Evolutionary conservation across 768 basidiomycete genomes (phyloP), one percentile per base, ranked within the genome.

Genomic region (Cyclocybe aegerita): DNA sequence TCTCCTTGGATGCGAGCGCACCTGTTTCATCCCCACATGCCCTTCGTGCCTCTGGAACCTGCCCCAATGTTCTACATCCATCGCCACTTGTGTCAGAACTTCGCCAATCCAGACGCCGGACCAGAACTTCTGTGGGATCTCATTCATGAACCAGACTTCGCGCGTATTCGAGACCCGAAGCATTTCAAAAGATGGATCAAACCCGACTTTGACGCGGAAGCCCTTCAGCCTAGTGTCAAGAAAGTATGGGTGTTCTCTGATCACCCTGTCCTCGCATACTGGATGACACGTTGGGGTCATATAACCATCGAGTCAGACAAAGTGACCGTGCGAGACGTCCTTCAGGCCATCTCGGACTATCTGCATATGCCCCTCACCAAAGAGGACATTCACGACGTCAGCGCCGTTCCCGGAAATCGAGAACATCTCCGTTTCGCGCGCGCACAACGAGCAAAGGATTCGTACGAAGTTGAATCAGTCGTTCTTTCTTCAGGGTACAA

Each of bases 211-310:
- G 54, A 58, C 2, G 65, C 61, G 7, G 57, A 62, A 41, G 75
- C 72, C 9, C 60, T 71, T 12, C 51, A 63, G 15, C 70, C 72
- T 11, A 48, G 39, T 10, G 61, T 65, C 15, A 53, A 60, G 9
- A 68, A 64, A 32, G 59, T 74, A 29, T 71, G 66, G 62, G 68
- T 78, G n/a, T 54, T 61, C 15, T 68, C 73, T 12, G 73, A 74
- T 34, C 66, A 70, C 59, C 61, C 64, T 10, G 37, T 67, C 31
- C 67, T 77, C n/a, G 60, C 63, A 10, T 65, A 58, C 39, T 76
- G 73, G 74, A 74, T 77, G 66, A 52, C 62, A n/a, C 52, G 50
- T 15, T 76, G 85, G 84, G 79, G 80, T 2, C 76, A 77, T 0
- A 73, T 85, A 49, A 51, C 71, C 35, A 57, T 83, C 43, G 67